These are phyloP conservation scores for Colletotrichum sp. DNA, from an alignment of 2,329 filamentous ascomycete species.

Conservation along the genomic window DNA sequence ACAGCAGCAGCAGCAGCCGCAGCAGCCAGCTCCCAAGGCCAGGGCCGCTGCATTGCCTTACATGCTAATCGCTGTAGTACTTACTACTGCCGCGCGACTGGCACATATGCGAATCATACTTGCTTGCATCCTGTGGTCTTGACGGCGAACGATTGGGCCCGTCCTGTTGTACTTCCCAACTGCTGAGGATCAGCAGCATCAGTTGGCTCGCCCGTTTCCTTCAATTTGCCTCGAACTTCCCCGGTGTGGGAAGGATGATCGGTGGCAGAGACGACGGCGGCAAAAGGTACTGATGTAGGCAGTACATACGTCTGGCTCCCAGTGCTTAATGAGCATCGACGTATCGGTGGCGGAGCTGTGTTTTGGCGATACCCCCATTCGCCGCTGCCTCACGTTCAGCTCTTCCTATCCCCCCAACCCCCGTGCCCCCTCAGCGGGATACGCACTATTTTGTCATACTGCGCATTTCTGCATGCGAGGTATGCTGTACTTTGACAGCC, in stretches of 20 bases:
- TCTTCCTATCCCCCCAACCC: not conserved
- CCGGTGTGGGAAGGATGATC: not conserved
- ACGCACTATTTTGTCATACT: slow-evolving; percentile 15
- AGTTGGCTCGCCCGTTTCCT: not conserved
- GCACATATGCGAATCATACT: slow-evolving; percentile 47
- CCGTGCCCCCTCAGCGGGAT: not conserved
- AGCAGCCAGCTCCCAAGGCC: not conserved
- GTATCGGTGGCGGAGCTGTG: not conserved
- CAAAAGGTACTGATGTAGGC: not conserved
- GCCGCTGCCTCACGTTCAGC: not conserved
- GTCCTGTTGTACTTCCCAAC: not conserved
- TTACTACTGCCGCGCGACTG: slow-evolving; percentile 17
- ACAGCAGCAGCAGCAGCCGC: not conserved
- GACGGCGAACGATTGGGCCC: slow-evolving; percentile 22
- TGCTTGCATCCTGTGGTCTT: slow-evolving; percentile 38
- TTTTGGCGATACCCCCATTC: not conserved
- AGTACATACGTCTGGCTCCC: not conserved
- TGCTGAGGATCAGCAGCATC: not conserved
- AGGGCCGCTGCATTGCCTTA: slow-evolving; percentile 21
- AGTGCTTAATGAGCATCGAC: not conserved
- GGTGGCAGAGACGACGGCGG: not conserved
- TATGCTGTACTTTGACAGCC: not conserved
- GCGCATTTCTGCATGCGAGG: slow-evolving; percentile 7
- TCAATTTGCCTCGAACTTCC: not conserved
- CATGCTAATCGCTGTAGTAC: slow-evolving; percentile 22